These are phyloP conservation scores for Tolypocladium inflatum DNA, from an alignment of 2,329 filamentous ascomycete species.

Conservation along the genomic window DNA sequence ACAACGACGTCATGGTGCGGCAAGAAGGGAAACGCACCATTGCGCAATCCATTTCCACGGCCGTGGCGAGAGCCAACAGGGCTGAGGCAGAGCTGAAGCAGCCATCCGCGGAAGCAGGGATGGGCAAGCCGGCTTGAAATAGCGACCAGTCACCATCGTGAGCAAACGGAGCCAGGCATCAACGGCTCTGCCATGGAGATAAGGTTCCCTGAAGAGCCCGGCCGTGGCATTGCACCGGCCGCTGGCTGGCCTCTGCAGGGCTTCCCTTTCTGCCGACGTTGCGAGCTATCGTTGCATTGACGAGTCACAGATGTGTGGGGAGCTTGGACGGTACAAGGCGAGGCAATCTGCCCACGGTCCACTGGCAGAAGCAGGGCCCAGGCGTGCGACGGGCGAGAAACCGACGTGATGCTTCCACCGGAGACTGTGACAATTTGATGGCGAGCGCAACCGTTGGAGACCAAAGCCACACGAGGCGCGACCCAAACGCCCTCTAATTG, in stretches of 20 bases:
- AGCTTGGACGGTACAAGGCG: background rate
- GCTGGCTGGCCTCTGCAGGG: background rate
- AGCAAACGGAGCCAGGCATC: background rate
- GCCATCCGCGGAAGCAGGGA: background rate
- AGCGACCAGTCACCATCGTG: background rate
- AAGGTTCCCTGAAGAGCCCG: background rate
- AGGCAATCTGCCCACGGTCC: background rate
- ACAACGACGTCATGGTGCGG: conserved; percentile 45
- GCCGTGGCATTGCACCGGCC: background rate
- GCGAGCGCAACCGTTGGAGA: background rate
- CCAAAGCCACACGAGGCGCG: background rate
- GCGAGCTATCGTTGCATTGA: background rate
- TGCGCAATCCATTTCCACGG: conserved; percentile 29
- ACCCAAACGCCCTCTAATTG: background rate
- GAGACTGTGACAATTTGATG: conserved; percentile 6
- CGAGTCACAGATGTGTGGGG: conserved; percentile 1
- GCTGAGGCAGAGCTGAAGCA: background rate
- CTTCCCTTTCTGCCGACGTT: background rate
- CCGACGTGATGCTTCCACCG: background rate
- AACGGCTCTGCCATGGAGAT: background rate
- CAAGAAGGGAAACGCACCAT: conserved; percentile 34
- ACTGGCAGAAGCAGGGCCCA: conserved; percentile 4
- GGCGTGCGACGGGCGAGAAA: conserved; percentile 2
- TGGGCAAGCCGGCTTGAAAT: background rate
- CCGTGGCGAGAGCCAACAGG: conserved; percentile 7